These are phyloP conservation scores for Kingdonia uniflora DNA, from an alignment of 164 flowering plant species.

Conservation along the genomic window DNA sequence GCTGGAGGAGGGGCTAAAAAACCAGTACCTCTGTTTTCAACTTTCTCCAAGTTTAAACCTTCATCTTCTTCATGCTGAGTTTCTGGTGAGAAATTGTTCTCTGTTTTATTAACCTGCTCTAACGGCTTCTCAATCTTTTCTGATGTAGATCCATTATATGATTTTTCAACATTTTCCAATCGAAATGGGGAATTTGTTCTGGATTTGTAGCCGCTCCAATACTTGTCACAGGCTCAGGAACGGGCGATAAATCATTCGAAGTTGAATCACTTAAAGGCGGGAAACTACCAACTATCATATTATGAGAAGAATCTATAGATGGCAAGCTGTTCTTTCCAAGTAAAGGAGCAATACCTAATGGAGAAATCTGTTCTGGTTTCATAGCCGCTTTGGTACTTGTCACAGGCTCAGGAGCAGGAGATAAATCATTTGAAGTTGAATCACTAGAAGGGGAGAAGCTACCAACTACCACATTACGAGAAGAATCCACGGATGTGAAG, in stretches of 20 bases:
- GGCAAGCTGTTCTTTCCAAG: too few species aligned
- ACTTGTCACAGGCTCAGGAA: slow-evolving; percentile 10
- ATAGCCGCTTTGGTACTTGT: background rate
- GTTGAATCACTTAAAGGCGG: slow-evolving; percentile 17
- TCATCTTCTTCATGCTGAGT: slow-evolving; percentile 5
- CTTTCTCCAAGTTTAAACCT: slow-evolving; percentile 5
- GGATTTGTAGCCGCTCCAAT: background rate
- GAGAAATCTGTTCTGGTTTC: slow-evolving; percentile 8
- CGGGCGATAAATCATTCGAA: slow-evolving; percentile 6
- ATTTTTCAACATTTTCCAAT: slow-evolving; percentile 8
- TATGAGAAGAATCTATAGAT: slow-evolving; percentile 13
- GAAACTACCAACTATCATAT: slow-evolving; percentile 21
- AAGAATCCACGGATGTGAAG: slow-evolving; percentile 5
- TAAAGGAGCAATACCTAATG: slow-evolving; percentile 10
- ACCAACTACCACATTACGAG: slow-evolving; percentile 6
- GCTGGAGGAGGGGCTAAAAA: slow-evolving; percentile 7
- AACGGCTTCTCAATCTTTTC: slow-evolving; percentile 12
- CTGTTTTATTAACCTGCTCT: slow-evolving; percentile 22
- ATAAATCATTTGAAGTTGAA: slow-evolving; percentile 11
- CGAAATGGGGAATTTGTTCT: too few species aligned
- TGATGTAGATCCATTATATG: slow-evolving; percentile 11
- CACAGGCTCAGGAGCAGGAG: slow-evolving; percentile 4
- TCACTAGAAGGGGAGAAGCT: slow-evolving; percentile 17
- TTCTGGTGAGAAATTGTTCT: slow-evolving; percentile 11
- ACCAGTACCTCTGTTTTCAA: slow-evolving; percentile 1